Percentiles rank a stretch among this genome's conserved stretches.
These are phyloP conservation scores for Trametes pubescens DNA, from an alignment of 1,284 basidiomycete species.

Conservation along the genomic window DNA sequence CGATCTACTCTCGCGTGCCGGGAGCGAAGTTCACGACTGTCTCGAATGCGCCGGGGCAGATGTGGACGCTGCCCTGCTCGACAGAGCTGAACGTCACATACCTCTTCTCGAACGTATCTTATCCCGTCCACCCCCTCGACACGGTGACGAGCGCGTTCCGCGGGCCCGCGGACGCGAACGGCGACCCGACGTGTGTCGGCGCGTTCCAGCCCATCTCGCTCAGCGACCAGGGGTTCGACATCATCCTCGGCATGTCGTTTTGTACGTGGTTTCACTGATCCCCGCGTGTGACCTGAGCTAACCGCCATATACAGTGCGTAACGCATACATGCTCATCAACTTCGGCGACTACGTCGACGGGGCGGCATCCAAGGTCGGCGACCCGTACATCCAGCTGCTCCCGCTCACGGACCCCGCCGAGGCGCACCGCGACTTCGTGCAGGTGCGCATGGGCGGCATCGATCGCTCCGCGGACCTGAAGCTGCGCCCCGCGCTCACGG, in stretches of 20 bases:
- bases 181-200: constrained; percentile 40
- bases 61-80: constrained; percentile 67
- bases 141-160: constrained; percentile 47
- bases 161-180: constrained; percentile 31
- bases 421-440: constrained; percentile 63
- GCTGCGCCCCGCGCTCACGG: constrained; percentile 56
- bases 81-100: constrained; percentile 70
- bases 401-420: constrained; percentile 51
- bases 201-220: constrained; percentile 76
- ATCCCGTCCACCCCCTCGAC: constrained; percentile 72
- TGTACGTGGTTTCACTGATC: constrained; percentile 51
- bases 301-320: constrained; percentile 63
- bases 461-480: constrained; percentile 55
- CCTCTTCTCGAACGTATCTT: constrained; percentile 57
- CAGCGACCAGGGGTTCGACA: constrained; percentile 59
- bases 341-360: constrained; percentile 64
- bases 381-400: constrained; percentile 70
- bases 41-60: constrained; percentile 49
- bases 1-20: constrained; percentile 61
- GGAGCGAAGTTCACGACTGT: constrained; percentile 59
- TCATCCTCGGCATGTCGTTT: constrained; percentile 84
- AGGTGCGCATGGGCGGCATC: constrained; percentile 54
- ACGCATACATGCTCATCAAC: constrained; percentile 67
- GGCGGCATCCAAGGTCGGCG: constrained; percentile 41
- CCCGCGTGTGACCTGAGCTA: constrained; percentile 1